Evolutionary conservation across 2,329 filamentous ascomycete genomes (phyloP), one percentile per base, ranked within the genome.

Genomic region (Falciphora oryzae): DNA sequence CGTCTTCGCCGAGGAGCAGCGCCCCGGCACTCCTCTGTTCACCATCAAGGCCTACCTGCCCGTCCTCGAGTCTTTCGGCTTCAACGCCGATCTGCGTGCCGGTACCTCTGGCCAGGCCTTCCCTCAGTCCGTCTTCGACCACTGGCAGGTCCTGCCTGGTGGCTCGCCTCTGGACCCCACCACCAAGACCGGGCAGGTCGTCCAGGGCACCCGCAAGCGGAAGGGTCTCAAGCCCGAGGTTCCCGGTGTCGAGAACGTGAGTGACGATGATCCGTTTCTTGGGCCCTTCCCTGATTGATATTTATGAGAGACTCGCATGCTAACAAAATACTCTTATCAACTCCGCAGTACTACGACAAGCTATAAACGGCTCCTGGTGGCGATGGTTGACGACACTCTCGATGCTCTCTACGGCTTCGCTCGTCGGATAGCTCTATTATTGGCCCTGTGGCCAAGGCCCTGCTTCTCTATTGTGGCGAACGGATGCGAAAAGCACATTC

Each of bases 161-260:
- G 95, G 95, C 75, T 95, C 91, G 73, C 89, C 92, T 72, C 87
- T 97, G 76, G 94, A 99, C 82, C 71, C 81, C 77, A 89, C 88
- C 75, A 88, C 87, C 76, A 92, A 93, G 87, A 86, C 90, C 74
- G 95, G 93, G 78, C 80, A 86, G 78, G 85, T 97, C 74, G 92
- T 98, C 74, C 83, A 85, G 78, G 87, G 89, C 66, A 96, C 96
- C 90, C 93, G 95, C 79, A 97, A 97, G 89, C 92, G 94, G 83
- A 99, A 99, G 92, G 95, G 94, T 92, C 85, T 99, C 86, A 99
- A 99, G 92, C 83, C 90, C 77, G 87, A 92, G 75, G 91, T 97
- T 78, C 94, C 95, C 74, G 91, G 90, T 79, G 89, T 93, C 84
- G 92, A 92, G 78, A 96, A 97, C 87, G 92, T 95, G 88, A 92